Conservation (phyloP, 108 stramenopile genomes). For the Mayamaea pseudoterrestris region DNA sequence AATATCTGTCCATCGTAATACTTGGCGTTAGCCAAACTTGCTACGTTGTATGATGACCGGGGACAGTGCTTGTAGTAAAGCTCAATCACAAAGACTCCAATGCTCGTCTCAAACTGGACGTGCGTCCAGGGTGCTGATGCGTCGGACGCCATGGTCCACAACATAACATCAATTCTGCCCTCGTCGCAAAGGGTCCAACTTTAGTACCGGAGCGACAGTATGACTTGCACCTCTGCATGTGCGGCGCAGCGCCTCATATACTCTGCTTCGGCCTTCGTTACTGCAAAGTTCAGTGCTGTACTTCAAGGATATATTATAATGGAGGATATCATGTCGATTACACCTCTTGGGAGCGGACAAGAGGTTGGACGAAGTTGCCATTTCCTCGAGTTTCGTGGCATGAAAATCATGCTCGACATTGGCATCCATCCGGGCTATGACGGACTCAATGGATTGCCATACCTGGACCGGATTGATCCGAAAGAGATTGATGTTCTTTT, state of each 20-base stretch:
- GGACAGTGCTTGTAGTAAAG: conserved; percentile 71
- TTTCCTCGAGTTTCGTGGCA: conserved; percentile 89
- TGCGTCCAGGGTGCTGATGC: conserved; percentile 38
- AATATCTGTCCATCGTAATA: conserved; percentile 92
- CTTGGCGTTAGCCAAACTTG: conserved; percentile 77
- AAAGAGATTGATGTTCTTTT: conserved; percentile 80
- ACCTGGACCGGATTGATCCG: conserved; percentile 82
- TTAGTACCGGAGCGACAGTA: no score
- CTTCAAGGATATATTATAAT: conserved; percentile 8
- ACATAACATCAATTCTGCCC: no score
- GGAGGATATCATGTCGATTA: conserved; percentile 76
- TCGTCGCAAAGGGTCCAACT: no score
- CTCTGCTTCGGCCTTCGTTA: no score
- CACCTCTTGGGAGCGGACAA: conserved; percentile 66
- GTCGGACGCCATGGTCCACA: neutral
- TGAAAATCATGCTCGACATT: conserved; percentile 91
- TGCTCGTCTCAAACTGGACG: conserved; percentile 66
- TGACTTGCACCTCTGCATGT: no score
- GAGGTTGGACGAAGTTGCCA: conserved; percentile 98
- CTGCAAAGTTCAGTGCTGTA: no score
- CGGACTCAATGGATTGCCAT: conserved; percentile 85
- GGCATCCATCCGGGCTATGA: conserved; percentile 97
- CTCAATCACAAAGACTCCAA: conserved; percentile 66
- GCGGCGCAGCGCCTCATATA: no score
- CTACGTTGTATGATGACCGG: conserved; percentile 69